phyloP scores from a whole-genome alignment of 176 grass and related monocot genomes.

The Phoenix dactylifera region DNA sequence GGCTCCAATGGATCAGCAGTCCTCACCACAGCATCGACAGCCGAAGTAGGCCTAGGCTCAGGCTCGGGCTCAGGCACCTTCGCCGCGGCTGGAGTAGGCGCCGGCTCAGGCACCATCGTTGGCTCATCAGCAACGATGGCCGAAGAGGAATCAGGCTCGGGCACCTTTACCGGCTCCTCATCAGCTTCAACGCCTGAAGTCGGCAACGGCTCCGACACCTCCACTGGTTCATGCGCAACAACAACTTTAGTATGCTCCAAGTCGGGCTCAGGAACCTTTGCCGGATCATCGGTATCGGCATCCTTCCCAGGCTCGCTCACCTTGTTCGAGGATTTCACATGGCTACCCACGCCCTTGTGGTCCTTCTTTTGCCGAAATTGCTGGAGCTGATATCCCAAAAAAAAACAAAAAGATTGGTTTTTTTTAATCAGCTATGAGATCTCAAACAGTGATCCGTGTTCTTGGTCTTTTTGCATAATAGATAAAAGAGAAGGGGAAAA shows the following conservation, averaged over 20 bases:
- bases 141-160: conserved; percentile 10
- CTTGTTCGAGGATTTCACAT: conserved; percentile 41
- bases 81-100: background rate
- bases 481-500: background rate
- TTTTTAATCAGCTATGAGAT: background rate
- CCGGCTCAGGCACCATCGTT: background rate
- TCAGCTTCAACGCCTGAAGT: conserved; percentile 7
- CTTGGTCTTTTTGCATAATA: background rate
- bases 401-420: conserved; percentile 15
- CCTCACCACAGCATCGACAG: background rate
- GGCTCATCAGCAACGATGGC: no score
- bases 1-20: background rate
- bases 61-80: no score
- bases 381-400: conserved; percentile 47
- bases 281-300: conserved; percentile 15
- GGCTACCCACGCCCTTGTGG: conserved; percentile 28
- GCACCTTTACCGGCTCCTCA: conserved; percentile 4
- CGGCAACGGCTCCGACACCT: no score
- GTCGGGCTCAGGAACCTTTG: background rate
- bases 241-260: no score
- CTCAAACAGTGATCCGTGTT: background rate
- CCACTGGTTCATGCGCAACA: no score
- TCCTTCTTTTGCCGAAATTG: conserved; percentile 98
- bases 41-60: conserved; percentile 6
- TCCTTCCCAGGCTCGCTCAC: conserved; percentile 23